Conservation (phyloP, 2,329 filamentous ascomycete species). For the Ustulina deusta region DNA sequence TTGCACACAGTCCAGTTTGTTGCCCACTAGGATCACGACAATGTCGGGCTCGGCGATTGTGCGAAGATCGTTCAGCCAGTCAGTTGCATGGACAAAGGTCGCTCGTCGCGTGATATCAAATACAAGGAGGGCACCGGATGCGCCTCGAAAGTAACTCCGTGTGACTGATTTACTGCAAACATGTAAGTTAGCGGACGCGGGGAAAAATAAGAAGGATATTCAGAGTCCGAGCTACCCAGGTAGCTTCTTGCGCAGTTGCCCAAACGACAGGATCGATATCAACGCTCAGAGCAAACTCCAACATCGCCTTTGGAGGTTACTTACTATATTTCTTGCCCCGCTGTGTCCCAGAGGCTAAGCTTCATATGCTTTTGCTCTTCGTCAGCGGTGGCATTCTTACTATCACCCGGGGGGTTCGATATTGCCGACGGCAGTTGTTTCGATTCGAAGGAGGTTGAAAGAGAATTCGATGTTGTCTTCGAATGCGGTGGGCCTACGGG, state of each 20-base stretch:
- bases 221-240: not conserved
- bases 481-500: slow-evolving; percentile 85
- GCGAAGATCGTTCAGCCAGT: slow-evolving; percentile 93
- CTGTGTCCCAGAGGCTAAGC: slow-evolving; percentile 93
- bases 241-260: not conserved
- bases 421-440: slow-evolving; percentile 37
- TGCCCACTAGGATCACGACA: slow-evolving; percentile 93
- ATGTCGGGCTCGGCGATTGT: slow-evolving; percentile 97
- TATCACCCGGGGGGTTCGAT: slow-evolving; percentile 10
- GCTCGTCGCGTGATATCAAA: slow-evolving; percentile 91
- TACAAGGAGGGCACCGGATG: slow-evolving; percentile 79
- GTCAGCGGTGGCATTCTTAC: slow-evolving; percentile 24
- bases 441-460: slow-evolving; percentile 36
- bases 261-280: not conserved
- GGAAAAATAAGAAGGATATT: not conserved
- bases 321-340: slow-evolving; percentile 90
- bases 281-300: not conserved
- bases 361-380: slow-evolving; percentile 84
- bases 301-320: slow-evolving; percentile 7
- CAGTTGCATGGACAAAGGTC: slow-evolving; percentile 88
- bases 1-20: slow-evolving; percentile 86
- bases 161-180: slow-evolving; percentile 81
- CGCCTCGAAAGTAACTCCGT: slow-evolving; percentile 89
- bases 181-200: slow-evolving; percentile 21
- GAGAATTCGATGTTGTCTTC: slow-evolving; percentile 49